phyloP scores from a whole-genome alignment of 208 protist species.

The Trypanosoma avium region DNA sequence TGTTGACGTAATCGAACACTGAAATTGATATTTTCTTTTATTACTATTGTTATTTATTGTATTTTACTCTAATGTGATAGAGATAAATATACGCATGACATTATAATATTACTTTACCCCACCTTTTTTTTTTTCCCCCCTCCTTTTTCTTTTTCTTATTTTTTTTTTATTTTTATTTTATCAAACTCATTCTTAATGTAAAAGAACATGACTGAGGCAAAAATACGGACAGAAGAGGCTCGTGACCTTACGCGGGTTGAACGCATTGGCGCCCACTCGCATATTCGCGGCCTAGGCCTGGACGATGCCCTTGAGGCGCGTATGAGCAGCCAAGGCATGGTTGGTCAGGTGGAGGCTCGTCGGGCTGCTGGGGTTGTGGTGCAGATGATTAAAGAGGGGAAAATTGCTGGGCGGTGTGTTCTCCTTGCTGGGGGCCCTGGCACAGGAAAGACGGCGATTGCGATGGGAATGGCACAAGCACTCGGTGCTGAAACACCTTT shows the following conservation, averaged over 20 bases:
- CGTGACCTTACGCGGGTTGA: slow-evolving; percentile 97
- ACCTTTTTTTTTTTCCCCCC: slow-evolving; percentile 8
- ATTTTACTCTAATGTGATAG: no score
- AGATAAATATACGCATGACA: no score
- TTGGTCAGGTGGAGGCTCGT: slow-evolving; percentile 97
- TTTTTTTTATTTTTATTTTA: slow-evolving; percentile 20
- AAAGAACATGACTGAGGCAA: slow-evolving; percentile 51
- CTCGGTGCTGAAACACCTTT: slow-evolving; percentile 99
- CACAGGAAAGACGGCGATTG: slow-evolving; percentile 99
- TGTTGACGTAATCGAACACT: no score
- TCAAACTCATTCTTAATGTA: neutral
- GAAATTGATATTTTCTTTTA: no score
- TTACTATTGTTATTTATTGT: no score
- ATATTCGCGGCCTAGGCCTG: slow-evolving; percentile 99
- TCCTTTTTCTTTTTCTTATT: slow-evolving; percentile 9
- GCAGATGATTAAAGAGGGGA: slow-evolving; percentile 99
- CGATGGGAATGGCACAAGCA: slow-evolving; percentile 98
- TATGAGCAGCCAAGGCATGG: slow-evolving; percentile 96
- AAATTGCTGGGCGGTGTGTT: slow-evolving; percentile 99
- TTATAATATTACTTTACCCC: neutral
- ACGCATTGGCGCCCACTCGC: slow-evolving; percentile 99
- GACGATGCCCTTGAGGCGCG: slow-evolving; percentile 97
- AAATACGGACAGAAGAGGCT: slow-evolving; percentile 90
- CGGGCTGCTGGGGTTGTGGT: slow-evolving; percentile 90
- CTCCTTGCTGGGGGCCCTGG: slow-evolving; percentile 98